Percentiles rank a stretch among this genome's conserved stretches.
Conservation (phyloP, 768 basidiomycete species). For the Mycena leptocephala region DNA sequence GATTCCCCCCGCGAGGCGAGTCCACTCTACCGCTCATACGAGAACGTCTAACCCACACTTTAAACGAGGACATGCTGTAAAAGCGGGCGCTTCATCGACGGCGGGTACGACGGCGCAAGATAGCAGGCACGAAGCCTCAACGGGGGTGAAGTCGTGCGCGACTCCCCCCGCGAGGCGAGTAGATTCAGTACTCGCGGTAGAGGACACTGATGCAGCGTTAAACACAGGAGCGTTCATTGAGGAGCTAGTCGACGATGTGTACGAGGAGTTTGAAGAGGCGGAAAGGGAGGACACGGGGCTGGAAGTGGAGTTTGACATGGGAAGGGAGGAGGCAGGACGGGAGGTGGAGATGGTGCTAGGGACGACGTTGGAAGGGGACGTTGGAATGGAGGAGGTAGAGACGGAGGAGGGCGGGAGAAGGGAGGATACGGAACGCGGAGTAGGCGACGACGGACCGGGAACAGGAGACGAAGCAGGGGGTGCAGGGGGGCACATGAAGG, state of each 20-base stretch:
- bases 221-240: neutral
- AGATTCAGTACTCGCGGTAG: neutral
- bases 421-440: neutral
- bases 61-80: neutral
- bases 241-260: too few species aligned
- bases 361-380: too few species aligned
- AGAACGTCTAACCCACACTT: neutral
- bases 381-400: too few species aligned
- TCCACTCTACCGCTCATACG: neutral
- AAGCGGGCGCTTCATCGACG: neutral
- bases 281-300: too few species aligned
- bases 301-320: too few species aligned
- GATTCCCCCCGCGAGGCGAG: constrained; percentile 23
- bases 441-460: too few species aligned
- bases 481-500: too few species aligned
- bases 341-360: too few species aligned
- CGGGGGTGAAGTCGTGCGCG: constrained; percentile 9
- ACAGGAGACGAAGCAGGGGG: too few species aligned
- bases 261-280: too few species aligned
- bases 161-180: constrained; percentile 29
- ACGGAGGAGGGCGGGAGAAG: too few species aligned
- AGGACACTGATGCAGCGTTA: neutral
- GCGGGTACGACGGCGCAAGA: neutral
- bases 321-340: too few species aligned
- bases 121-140: neutral